These are phyloP conservation scores for Parafenestella ontariensis DNA, from an alignment of 2,329 filamentous ascomycete genomes.

Conservation along the genomic window DNA sequence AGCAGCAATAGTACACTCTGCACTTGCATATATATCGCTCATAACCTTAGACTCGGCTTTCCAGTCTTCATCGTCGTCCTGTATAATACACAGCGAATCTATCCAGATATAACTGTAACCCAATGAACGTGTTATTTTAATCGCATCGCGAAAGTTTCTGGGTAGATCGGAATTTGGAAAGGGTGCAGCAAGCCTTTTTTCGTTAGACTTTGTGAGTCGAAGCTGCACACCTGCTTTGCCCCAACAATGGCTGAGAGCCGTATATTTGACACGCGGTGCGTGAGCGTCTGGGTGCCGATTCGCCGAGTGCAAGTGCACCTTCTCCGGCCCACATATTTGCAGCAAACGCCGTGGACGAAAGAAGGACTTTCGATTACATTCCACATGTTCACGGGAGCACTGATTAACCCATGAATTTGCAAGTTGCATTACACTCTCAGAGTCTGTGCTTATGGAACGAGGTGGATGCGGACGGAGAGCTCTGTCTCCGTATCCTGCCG, in stretches of 20 bases:
- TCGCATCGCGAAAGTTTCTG: constrained; percentile 11
- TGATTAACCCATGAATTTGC: background rate
- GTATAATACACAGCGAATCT: constrained; percentile 12
- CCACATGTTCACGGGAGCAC: background rate
- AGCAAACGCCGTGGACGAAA: background rate
- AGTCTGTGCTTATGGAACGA: background rate
- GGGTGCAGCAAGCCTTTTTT: background rate
- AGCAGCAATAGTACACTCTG: constrained; percentile 11
- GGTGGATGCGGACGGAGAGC: background rate
- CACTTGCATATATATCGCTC: constrained; percentile 4
- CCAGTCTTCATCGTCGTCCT: constrained; percentile 5
- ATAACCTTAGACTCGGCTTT: constrained; percentile 4
- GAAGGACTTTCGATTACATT: background rate
- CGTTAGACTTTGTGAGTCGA: background rate
- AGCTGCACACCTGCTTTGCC: background rate
- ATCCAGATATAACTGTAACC: constrained; percentile 15
- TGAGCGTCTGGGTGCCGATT: background rate
- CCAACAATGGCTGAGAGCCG: background rate
- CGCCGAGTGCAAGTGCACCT: background rate
- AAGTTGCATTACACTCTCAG: background rate
- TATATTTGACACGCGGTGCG: background rate
- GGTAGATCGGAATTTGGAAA: background rate
- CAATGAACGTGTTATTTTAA: background rate
- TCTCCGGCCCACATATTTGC: background rate
- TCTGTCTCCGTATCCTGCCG: background rate